Evolutionary conservation across 768 basidiomycete genomes (phyloP).

Genomic region (Tricholoma sp.): DNA sequence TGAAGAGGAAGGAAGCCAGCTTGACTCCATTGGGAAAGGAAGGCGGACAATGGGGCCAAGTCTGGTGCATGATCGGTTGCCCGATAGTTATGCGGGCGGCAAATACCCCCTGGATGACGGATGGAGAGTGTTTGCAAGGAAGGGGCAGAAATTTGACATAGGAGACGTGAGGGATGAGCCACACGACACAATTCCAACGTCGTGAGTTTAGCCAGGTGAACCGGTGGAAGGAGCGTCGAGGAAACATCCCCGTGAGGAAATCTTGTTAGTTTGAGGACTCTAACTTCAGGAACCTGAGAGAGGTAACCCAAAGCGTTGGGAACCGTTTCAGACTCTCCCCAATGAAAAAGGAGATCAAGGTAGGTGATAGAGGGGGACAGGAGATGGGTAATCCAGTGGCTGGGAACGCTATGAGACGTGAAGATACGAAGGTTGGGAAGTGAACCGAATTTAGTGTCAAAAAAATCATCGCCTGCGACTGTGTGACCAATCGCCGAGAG

Average conservation of each 20-base stretch:
- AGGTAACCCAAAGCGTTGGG: conserved; percentile 9
- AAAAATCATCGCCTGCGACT: conserved; percentile 4
- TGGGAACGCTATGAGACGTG: conserved; percentile 8
- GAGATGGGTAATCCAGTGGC: conserved; percentile 17
- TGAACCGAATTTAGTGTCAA: neutral
- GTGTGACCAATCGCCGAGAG: neutral
- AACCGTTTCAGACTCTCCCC: neutral
- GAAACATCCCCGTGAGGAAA: conserved; percentile 1
- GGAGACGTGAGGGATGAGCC: conserved; percentile 6
- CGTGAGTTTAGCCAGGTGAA: neutral
- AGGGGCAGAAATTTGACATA: conserved; percentile 15
- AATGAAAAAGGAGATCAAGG: conserved; percentile 12
- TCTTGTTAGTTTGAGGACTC: conserved; percentile 14
- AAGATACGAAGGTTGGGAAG: conserved; percentile 18
- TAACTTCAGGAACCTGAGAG: conserved; percentile 13
- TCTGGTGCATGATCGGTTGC: neutral
- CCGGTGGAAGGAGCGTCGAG: neutral
- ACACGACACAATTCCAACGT: neutral
- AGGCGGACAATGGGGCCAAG: conserved; percentile 7
- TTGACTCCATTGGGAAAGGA: conserved; percentile 27
- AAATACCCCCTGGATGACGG: conserved; percentile 1
- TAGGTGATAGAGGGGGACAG: conserved; percentile 22
- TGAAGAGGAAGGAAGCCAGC: conserved; percentile 14
- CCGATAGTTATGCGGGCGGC: neutral
- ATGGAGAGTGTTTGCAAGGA: conserved; percentile 21